Conservation (phyloP, 768 basidiomycete genomes). For the Collybiopsis luxurians region DNA sequence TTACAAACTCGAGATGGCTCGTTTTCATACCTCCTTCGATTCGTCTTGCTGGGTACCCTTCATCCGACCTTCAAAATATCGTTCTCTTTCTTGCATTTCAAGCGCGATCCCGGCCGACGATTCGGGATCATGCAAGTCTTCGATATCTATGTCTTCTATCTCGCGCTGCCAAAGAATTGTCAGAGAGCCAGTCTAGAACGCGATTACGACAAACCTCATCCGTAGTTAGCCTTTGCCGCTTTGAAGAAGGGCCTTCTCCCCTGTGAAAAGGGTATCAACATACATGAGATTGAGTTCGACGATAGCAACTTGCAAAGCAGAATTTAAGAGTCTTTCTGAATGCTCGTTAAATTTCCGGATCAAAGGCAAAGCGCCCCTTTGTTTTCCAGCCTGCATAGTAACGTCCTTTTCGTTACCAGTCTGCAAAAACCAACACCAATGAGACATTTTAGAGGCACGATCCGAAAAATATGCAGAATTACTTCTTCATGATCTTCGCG, state of each 20-base stretch:
- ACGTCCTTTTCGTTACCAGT: slow-evolving; percentile 87
- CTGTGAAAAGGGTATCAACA: slow-evolving; percentile 24
- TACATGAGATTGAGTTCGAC: neutral
- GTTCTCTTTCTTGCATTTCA: slow-evolving; percentile 83
- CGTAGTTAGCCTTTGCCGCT: slow-evolving; percentile 52
- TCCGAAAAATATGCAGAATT: neutral
- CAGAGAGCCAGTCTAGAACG: neutral
- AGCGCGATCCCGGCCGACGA: slow-evolving; percentile 67
- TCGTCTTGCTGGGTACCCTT: slow-evolving; percentile 26
- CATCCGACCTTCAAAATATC: slow-evolving; percentile 75
- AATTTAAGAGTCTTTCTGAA: slow-evolving; percentile 83
- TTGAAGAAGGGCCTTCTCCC: slow-evolving; percentile 55
- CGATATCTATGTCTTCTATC: slow-evolving; percentile 68
- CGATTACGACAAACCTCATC: slow-evolving; percentile 34
- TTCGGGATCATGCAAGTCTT: slow-evolving; percentile 77
- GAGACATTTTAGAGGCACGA: neutral
- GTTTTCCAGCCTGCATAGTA: slow-evolving; percentile 95
- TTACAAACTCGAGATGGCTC: neutral
- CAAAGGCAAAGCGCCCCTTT: slow-evolving; percentile 83
- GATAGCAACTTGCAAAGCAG: slow-evolving; percentile 54
- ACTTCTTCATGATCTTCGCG: slow-evolving; percentile 91
- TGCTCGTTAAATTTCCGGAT: slow-evolving; percentile 99
- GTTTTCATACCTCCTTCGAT: slow-evolving; percentile 24
- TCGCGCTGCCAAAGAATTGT: slow-evolving; percentile 1
- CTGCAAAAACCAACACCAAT: slow-evolving; percentile 33